Evolutionary conservation across 192 early-diverging fungal species (phyloP).

Genomic region (Podochytrium sp.): DNA sequence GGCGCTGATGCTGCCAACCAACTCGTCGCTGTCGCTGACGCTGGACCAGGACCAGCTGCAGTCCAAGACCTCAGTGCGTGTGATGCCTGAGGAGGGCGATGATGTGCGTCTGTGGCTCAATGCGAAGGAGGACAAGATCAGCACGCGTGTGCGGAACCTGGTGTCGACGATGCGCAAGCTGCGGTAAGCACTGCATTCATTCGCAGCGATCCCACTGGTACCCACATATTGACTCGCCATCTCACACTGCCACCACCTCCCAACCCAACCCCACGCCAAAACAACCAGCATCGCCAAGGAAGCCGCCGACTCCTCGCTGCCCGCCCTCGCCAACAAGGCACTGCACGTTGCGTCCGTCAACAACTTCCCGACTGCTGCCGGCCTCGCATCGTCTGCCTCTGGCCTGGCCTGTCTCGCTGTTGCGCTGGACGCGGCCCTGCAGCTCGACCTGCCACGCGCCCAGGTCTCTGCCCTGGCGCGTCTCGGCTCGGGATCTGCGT

Average conservation of each 20-base stretch:
- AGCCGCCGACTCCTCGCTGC: constrained; percentile 41
- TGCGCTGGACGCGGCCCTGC: constrained; percentile 58
- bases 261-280: no score
- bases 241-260: no score
- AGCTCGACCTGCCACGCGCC: constrained; percentile 42
- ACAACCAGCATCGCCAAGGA: constrained; percentile 59
- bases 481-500: constrained; percentile 95
- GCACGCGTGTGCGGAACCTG: constrained; percentile 64
- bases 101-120: constrained; percentile 94
- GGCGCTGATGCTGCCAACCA: constrained; percentile 91
- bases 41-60: constrained; percentile 95
- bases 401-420: constrained; percentile 94
- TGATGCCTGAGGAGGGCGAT: constrained; percentile 34
- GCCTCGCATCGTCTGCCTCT: constrained; percentile 94
- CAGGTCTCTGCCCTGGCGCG: constrained; percentile 91
- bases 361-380: constrained; percentile 99
- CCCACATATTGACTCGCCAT: not conserved
- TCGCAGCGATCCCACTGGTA: not conserved
- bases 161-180: constrained; percentile 76
- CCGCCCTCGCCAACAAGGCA: constrained; percentile 62
- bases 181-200: constrained; percentile 62
- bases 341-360: constrained; percentile 95
- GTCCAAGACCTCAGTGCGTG: constrained; percentile 88
- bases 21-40: constrained; percentile 95
- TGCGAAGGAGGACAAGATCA: constrained; percentile 82